Evolutionary conservation across 176 grass and related monocot genomes (phyloP).

Genomic region (Secale cereale): DNA sequence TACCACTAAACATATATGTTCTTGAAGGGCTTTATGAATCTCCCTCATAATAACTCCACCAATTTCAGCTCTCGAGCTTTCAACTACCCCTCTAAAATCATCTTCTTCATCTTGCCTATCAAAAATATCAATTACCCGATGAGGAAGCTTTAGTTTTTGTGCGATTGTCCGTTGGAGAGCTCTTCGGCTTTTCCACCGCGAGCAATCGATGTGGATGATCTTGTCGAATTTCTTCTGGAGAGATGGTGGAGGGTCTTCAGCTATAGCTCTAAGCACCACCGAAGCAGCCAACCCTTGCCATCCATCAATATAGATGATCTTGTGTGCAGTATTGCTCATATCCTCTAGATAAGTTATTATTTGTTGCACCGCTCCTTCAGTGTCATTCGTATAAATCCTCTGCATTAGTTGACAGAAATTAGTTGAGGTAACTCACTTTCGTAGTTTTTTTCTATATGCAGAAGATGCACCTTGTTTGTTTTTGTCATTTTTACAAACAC

Average conservation of each 20-base stretch:
- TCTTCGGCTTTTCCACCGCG: not conserved
- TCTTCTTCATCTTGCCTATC: too few relatives aligned
- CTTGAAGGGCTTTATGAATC: too few relatives aligned
- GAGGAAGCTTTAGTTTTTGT: too few relatives aligned
- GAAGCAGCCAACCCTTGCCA: not conserved
- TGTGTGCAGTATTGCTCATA: accelerated
- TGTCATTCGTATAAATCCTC: accelerated
- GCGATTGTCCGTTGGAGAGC: not conserved
- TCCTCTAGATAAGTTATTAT: not conserved
- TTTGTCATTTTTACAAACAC: too few relatives aligned
- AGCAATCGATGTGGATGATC: not conserved
- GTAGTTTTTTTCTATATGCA: too few relatives aligned
- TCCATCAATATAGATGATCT: not conserved
- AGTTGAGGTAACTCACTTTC: too few relatives aligned
- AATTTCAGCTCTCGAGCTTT: too few relatives aligned
- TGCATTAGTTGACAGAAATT: too few relatives aligned
- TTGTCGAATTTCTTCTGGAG: not conserved
- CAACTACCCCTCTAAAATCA: too few relatives aligned
- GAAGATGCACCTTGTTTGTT: too few relatives aligned
- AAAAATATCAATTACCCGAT: too few relatives aligned
- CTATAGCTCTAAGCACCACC: not conserved
- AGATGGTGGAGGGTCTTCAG: accelerated
- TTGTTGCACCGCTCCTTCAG: not conserved
- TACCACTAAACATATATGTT: too few relatives aligned
- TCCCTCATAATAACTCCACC: accelerated